Evolutionary conservation across 2,329 filamentous ascomycete species (phyloP).

Genomic region (Ceratocystis colombiana): DNA sequence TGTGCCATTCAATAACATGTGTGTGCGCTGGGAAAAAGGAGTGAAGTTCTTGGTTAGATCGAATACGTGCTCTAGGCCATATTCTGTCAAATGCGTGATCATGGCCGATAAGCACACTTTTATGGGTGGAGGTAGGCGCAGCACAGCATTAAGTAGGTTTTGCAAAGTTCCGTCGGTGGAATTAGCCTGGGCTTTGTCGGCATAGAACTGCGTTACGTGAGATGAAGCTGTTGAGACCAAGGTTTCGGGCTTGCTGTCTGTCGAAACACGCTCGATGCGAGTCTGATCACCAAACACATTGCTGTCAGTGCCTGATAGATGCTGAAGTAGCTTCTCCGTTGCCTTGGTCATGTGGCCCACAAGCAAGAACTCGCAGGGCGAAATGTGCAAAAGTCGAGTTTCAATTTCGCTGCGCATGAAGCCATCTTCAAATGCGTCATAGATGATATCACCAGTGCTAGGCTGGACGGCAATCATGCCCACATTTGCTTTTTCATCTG

Average conservation of each 20-base stretch:
- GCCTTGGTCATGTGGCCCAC: slow-evolving; percentile 83
- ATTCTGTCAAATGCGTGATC: slow-evolving; percentile 87
- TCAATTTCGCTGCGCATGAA: slow-evolving; percentile 97
- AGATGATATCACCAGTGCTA: slow-evolving; percentile 88
- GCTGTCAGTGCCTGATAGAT: slow-evolving; percentile 77
- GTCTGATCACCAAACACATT: slow-evolving; percentile 89
- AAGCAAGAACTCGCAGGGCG: slow-evolving; percentile 88
- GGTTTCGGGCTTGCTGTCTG: slow-evolving; percentile 7
- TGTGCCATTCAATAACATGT: slow-evolving; percentile 94
- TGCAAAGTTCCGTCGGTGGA: slow-evolving; percentile 41
- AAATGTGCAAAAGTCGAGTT: slow-evolving; percentile 87
- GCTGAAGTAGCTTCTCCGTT: slow-evolving; percentile 82
- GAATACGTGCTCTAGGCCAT: slow-evolving; percentile 89
- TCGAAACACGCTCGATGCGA: slow-evolving; percentile 62
- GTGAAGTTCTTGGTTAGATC: slow-evolving; percentile 95
- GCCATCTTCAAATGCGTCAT: slow-evolving; percentile 91
- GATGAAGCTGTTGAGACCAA: slow-evolving; percentile 45
- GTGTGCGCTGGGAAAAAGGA: slow-evolving; percentile 82
- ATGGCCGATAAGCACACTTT: slow-evolving; percentile 91
- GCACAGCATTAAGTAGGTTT: slow-evolving; percentile 70
- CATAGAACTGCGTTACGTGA: slow-evolving; percentile 88
- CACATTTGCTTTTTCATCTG: slow-evolving; percentile 86
- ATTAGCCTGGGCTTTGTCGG: slow-evolving; percentile 64
- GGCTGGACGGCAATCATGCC: slow-evolving; percentile 92
- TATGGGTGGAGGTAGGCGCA: slow-evolving; percentile 73